Evolutionary conservation across 2,329 filamentous ascomycete genomes (phyloP).

Genomic region (Claviceps sp.): DNA sequence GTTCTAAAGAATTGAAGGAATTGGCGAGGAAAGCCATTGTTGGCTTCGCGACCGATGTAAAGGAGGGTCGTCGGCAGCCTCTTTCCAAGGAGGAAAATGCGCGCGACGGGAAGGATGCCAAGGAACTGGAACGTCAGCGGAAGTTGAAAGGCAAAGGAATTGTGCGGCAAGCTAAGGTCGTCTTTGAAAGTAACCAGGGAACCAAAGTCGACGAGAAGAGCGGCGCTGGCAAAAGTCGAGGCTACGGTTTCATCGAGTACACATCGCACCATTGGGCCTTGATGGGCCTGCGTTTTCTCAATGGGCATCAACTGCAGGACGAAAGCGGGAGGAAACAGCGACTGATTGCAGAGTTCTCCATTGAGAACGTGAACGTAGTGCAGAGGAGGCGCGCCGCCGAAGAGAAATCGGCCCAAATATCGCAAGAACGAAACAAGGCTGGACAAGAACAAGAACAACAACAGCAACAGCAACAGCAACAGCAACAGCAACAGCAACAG

Average conservation of each 20-base stretch:
- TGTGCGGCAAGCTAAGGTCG: constrained; percentile 85
- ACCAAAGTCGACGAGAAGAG: constrained; percentile 66
- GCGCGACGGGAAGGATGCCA: constrained; percentile 68
- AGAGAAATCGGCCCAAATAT: constrained; percentile 19
- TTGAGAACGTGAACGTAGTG: constrained; percentile 96
- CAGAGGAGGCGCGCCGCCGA: constrained; percentile 44
- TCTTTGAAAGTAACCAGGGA: constrained; percentile 80
- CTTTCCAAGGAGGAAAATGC: constrained; percentile 82
- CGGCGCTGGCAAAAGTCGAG: constrained; percentile 71
- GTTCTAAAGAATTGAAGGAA: constrained; percentile 78
- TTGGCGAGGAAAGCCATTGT: constrained; percentile 87
- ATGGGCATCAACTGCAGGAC: constrained; percentile 54
- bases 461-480: too few species aligned
- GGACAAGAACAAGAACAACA: constrained; percentile 1
- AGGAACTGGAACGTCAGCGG: constrained; percentile 63
- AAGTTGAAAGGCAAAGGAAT: constrained; percentile 75
- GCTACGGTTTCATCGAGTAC: constrained; percentile 97
- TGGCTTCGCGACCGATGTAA: constrained; percentile 84
- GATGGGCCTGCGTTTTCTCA: constrained; percentile 89
- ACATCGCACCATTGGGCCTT: constrained; percentile 84
- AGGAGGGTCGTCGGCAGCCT: constrained; percentile 57
- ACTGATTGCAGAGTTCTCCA: constrained; percentile 90
- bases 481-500: too few species aligned
- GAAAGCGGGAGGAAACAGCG: constrained; percentile 68
- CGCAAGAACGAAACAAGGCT: constrained; percentile 21